Conservation (phyloP, 306 rosid species). For the Senna tora region DNA sequence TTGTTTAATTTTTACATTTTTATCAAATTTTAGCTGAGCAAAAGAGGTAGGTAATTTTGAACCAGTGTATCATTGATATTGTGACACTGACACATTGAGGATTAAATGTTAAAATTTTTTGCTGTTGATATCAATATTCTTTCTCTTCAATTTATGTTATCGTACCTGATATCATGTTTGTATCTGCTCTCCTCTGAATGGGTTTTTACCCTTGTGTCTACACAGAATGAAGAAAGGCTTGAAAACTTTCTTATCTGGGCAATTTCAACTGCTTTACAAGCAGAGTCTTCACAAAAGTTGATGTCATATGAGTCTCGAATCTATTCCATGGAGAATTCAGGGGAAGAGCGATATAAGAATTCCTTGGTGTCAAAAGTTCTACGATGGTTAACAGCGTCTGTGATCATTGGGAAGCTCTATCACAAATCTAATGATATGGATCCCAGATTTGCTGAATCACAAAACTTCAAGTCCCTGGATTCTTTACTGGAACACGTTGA, state of each 20-base stretch:
- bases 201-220: conserved; percentile 4
- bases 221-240: conserved; percentile 64
- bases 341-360: conserved; percentile 47
- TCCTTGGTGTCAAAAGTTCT: conserved; percentile 58
- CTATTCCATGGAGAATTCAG: conserved; percentile 32
- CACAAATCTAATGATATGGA: conserved; percentile 40
- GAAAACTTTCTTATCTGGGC: conserved; percentile 76
- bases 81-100: background rate
- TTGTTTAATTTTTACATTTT: conserved; percentile 2
- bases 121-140: background rate
- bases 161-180: background rate
- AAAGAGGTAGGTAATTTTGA: conserved; percentile 23
- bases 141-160: background rate
- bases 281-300: conserved; percentile 49
- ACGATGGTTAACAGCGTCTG: conserved; percentile 80
- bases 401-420: conserved; percentile 67
- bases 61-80: conserved; percentile 7
- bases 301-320: conserved; percentile 43
- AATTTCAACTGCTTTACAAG: conserved; percentile 58
- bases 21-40: conserved; percentile 26
- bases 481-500: conserved; percentile 53
- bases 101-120: conserved; percentile 2
- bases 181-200: background rate
- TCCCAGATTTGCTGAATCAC: conserved; percentile 36
- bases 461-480: conserved; percentile 49